Base-by-base conservation (phyloP, 306 rosid genomes). In the Prinsepia uniflora region DNA sequence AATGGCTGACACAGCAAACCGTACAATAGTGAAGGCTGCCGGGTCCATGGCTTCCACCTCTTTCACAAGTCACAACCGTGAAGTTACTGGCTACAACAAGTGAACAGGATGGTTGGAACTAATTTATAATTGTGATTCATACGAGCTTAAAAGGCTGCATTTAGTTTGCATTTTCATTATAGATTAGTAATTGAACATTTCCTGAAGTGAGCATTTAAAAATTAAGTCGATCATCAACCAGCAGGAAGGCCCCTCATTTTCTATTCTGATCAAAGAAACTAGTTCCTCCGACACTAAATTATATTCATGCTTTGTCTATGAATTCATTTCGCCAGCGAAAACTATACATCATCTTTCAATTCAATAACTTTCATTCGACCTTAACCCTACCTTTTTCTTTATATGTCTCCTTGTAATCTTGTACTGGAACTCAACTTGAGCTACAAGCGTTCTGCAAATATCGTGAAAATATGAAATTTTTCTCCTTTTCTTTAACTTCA, bases 21-120 rank as follows among this genome's bases (percentile, higher is more conserved):
- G 91, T 71, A 90, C 93, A 57, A 72, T 90, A 34, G 90, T 79
- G 80, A 90, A 90, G 34, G 89, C 76, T 43, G 89, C 91, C 14
- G 96, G 96, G 77, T 86, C 80, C 74, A 79, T 85, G 39, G 79
- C 88, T 76, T 90, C 89, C 61, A 84, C 96, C 84, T 88, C 96
- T 76, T 86, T 90, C 73, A 87, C 83, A 63, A 87, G 84, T 90
- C 73, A 87, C 83, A 63, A 87, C 86, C 39, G 94, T 87, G 78
- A 87, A 82, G 72, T 83, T 87, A 79, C 94, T 86, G 34, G 96
- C 96, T 90, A 72, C 69, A 73, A 67, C 70, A 56, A 56, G 39
- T 11, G 15, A 56, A 56, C 34, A 79, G 66, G 44, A 67, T 68
- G 57, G 69, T 9, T 39, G 41, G 15, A 34, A 68, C 57, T 44